Evolutionary conservation across 352 stramenopile species (phyloP), one percentile per base, ranked within the genome.

Genomic region (Phytophthora idaei): DNA sequence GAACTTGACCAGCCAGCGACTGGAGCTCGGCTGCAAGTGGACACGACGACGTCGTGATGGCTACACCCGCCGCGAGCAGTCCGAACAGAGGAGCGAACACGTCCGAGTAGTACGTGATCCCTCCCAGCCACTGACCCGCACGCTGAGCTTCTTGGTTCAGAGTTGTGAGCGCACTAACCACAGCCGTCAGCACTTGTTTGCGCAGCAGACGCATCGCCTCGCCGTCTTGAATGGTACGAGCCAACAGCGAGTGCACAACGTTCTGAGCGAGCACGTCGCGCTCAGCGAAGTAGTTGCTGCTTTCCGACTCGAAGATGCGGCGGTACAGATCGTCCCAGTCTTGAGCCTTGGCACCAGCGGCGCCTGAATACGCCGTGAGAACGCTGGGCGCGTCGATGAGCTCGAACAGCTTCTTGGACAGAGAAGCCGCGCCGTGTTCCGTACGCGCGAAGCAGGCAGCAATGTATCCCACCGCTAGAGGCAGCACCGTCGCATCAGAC

Each of bases 271-370:
- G 46, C 15, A 90, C 64, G 34, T 92, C 86, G 0, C 53, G 44
- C 52, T 94, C 83, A 29, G 76, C 80, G 52, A 89, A 94, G 58
- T 89, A 94, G 57, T 94, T 94, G 66, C 73, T 86, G 67, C 81
- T 90, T 64, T 94, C 86, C 6, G 82, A 75, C 55, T 94, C 86
- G 51, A 94, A 94, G 56, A 94, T 94, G 42, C 81, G 80, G 46
- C 75, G 73, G 52, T 78, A 89, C 7, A 92, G 61, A 45, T 91
- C 72, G 32, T 82, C 73, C 68, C 75, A 84, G 49, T 89, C 78
- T 47, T 80, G 68, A 0, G 73, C 70, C 47, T 80, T 83, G 34
- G 65, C 60, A 12, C 79, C 74, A 17, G 68, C 55, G n/a, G 46
- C 65, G 46, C 68, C 71, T 34, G 74, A 51, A 57, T 85, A 90